These are phyloP conservation scores for Penicillium palitans DNA, from an alignment of 2,329 filamentous ascomycete genomes.

Conservation along the genomic window DNA sequence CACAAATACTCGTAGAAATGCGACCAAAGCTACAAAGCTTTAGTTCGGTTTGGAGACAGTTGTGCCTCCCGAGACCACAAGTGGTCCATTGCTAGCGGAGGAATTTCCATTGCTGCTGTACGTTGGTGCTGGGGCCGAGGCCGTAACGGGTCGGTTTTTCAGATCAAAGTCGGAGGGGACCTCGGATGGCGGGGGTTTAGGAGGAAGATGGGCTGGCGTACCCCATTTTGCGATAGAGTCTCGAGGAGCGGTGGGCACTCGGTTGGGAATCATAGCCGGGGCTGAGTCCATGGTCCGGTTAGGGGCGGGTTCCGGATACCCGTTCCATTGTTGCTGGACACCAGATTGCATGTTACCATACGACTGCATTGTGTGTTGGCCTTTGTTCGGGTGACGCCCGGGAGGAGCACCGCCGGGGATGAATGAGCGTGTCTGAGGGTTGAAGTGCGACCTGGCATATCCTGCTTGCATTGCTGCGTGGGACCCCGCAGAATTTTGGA, in stretches of 20 bases:
- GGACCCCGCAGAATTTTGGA: slow-evolving; percentile 71
- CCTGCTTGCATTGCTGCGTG: slow-evolving; percentile 84
- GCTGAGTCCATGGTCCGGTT: slow-evolving; percentile 26
- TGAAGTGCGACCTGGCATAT: slow-evolving; percentile 83
- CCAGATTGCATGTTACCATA: slow-evolving; percentile 28
- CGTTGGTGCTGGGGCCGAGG: slow-evolving; percentile 21
- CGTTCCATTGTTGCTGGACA: slow-evolving; percentile 32
- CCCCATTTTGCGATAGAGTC: slow-evolving; percentile 53
- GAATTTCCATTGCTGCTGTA: slow-evolving; percentile 27
- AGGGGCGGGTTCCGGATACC: slow-evolving; percentile 25
- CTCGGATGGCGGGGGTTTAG: slow-evolving; percentile 52
- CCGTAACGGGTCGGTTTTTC: slow-evolving; percentile 34
- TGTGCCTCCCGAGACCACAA: slow-evolving; percentile 43
- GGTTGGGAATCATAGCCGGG: slow-evolving; percentile 19
- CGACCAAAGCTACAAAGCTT: not conserved
- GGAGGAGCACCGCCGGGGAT: slow-evolving; percentile 61
- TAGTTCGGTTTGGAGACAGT: slow-evolving; percentile 32
- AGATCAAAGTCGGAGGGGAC: slow-evolving; percentile 44
- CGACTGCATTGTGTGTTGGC: slow-evolving; percentile 30
- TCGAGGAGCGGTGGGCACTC: slow-evolving; percentile 26
- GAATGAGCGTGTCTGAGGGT: slow-evolving; percentile 91
- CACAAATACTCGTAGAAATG: not conserved
- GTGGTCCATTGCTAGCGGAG: slow-evolving; percentile 35
- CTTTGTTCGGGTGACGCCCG: slow-evolving; percentile 37
- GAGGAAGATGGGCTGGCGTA: slow-evolving; percentile 51